Evolutionary conservation across 306 rosid species (phyloP).

Genomic region (Benincasa hispida): DNA sequence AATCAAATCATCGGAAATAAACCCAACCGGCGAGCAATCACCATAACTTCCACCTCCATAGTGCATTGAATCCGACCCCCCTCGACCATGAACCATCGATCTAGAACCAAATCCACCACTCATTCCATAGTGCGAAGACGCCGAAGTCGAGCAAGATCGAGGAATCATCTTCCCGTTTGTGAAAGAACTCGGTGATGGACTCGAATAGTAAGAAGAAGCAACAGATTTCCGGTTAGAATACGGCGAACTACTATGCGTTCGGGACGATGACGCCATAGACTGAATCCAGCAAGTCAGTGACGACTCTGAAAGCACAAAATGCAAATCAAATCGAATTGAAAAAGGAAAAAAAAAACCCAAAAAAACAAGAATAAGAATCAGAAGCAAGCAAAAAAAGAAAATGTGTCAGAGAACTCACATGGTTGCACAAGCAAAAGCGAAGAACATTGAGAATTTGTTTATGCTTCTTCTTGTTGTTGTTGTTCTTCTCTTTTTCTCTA

Average conservation of each 20-base stretch:
- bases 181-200: constrained; percentile 66
- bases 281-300: constrained; percentile 36
- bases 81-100: constrained; percentile 66
- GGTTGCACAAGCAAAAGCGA: constrained; percentile 45
- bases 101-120: constrained; percentile 56
- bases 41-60: constrained; percentile 25
- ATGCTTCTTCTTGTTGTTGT: not conserved
- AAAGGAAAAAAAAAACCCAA: not conserved
- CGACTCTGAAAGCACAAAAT: constrained; percentile 26
- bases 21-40: constrained; percentile 51
- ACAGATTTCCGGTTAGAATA: constrained; percentile 73
- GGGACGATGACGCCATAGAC: constrained; percentile 84
- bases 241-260: constrained; percentile 91
- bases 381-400: constrained; percentile 16
- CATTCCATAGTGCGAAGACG: constrained; percentile 61
- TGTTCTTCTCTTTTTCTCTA: not conserved
- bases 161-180: constrained; percentile 60
- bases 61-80: constrained; percentile 52
- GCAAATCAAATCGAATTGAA: constrained; percentile 1
- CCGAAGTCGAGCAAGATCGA: constrained; percentile 65
- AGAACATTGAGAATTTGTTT: constrained; percentile 24
- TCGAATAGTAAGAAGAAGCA: constrained; percentile 70
- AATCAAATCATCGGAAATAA: constrained; percentile 54
- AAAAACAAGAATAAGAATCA: constrained; percentile 2
- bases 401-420: constrained; percentile 86